Conservation (phyloP, 179 eudicot species). For the Amaranthus tricolor region DNA sequence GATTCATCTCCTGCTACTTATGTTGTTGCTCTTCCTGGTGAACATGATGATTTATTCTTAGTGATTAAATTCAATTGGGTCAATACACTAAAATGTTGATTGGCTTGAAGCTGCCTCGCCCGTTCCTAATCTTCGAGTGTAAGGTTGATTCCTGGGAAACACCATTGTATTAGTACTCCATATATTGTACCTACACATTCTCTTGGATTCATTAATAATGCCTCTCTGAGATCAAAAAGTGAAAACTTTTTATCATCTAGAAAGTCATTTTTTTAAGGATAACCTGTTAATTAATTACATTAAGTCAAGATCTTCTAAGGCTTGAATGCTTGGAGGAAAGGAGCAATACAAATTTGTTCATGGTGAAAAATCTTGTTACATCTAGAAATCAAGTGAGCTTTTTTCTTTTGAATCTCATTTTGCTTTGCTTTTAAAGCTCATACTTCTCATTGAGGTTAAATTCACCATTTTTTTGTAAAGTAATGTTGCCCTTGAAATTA, state of each 20-base stretch:
- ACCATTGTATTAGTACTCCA: slow-evolving; percentile 70
- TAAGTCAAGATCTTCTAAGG: too few species aligned
- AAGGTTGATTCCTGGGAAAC: slow-evolving; percentile 57
- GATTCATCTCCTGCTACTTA: slow-evolving; percentile 81
- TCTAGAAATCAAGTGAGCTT: too few species aligned
- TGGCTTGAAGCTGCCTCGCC: slow-evolving; percentile 62
- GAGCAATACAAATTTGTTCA: too few species aligned
- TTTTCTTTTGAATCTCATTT: too few species aligned
- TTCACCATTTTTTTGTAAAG: too few species aligned
- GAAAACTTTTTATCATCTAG: slow-evolving; percentile 44
- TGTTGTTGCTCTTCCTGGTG: slow-evolving; percentile 63
- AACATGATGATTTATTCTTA: slow-evolving; percentile 60
- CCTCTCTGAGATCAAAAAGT: slow-evolving; percentile 42
- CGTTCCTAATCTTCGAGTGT: slow-evolving; percentile 65
- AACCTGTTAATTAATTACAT: too few species aligned
- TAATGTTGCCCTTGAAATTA: too few species aligned
- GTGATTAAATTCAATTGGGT: slow-evolving; percentile 72
- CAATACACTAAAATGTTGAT: slow-evolving; percentile 66
- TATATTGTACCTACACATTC: slow-evolving; percentile 48
- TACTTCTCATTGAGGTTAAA: too few species aligned
- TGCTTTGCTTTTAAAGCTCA: too few species aligned
- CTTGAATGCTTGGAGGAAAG: too few species aligned
- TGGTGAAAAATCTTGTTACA: too few species aligned
- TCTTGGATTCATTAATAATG: slow-evolving; percentile 34
- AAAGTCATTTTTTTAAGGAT: slow-evolving; percentile 37